Evolutionary conservation across 2,329 filamentous ascomycete species (phyloP).

Genomic region (Neophaeococcomyces mojaviensis): DNA sequence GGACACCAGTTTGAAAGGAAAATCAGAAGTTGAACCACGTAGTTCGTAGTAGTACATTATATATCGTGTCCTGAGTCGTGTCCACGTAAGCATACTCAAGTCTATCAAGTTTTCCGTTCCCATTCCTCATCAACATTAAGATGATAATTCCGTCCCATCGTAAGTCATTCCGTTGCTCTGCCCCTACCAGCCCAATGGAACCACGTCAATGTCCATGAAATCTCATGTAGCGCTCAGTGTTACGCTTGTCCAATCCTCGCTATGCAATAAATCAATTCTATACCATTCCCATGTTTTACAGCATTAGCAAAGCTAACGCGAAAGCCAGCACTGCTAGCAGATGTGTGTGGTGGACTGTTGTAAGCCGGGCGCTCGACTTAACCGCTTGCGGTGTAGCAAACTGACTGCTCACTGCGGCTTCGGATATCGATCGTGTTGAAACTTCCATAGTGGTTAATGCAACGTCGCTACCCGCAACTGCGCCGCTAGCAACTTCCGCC

Average conservation of each 20-base stretch:
- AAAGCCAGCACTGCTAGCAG: slow-evolving; percentile 6
- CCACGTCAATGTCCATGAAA: not conserved
- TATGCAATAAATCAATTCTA: slow-evolving; percentile 1
- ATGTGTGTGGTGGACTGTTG: not conserved
- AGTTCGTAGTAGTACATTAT: too few relatives aligned
- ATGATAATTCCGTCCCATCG: too few relatives aligned
- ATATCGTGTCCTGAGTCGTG: too few relatives aligned
- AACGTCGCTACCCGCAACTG: too few relatives aligned
- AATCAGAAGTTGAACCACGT: too few relatives aligned
- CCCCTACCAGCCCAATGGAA: not conserved
- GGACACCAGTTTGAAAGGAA: too few relatives aligned
- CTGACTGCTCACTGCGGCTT: too few relatives aligned
- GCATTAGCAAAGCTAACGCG: slow-evolving; percentile 5
- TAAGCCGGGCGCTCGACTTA: not conserved
- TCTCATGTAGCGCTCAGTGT: not conserved
- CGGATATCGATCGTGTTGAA: too few relatives aligned
- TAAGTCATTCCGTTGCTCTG: not conserved
- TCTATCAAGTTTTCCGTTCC: too few relatives aligned
- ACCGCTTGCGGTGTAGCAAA: not conserved
- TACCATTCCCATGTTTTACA: slow-evolving; percentile 6
- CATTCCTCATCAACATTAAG: too few relatives aligned
- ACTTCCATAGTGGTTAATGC: too few relatives aligned
- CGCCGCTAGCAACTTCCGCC: not conserved
- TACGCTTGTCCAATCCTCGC: slow-evolving; percentile 2
- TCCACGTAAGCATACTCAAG: too few relatives aligned